These are phyloP conservation scores for Nidula microcarpa DNA, from an alignment of 768 basidiomycete genomes.

Conservation along the genomic window DNA sequence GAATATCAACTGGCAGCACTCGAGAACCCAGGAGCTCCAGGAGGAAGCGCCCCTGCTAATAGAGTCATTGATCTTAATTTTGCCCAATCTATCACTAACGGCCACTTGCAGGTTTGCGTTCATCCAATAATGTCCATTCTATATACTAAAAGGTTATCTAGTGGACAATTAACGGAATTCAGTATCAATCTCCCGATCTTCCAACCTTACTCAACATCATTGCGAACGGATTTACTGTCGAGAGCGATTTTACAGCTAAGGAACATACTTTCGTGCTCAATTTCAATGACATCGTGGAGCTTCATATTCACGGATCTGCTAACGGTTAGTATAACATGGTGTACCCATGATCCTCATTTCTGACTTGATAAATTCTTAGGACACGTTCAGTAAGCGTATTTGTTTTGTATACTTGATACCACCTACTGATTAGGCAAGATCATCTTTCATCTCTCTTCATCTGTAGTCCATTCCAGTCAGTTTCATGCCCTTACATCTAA, in stretches of 20 bases:
- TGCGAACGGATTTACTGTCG: constrained; percentile 9
- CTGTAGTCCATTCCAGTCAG: constrained; percentile 12
- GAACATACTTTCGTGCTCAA: constrained; percentile 17
- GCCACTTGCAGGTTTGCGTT: neutral
- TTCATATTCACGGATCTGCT: constrained; percentile 16
- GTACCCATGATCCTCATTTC: neutral
- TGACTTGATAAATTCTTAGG: neutral
- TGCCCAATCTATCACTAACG: neutral
- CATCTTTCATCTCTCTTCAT: constrained; percentile 3
- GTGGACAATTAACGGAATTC: constrained; percentile 16
- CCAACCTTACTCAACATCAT: constrained; percentile 19
- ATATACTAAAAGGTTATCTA: neutral
- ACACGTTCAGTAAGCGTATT: neutral
- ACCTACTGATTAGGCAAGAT: neutral
- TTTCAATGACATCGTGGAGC: constrained; percentile 14
- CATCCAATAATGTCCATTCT: neutral
- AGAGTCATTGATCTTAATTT: constrained; percentile 5
- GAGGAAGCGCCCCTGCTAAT: constrained; percentile 10
- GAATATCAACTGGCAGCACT: constrained; percentile 7
- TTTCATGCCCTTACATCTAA: neutral
- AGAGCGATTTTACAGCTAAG: constrained; percentile 8
- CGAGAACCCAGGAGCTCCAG: constrained; percentile 11
- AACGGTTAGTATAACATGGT: constrained; percentile 8
- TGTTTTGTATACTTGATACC: neutral
- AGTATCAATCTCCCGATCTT: constrained; percentile 12